These are phyloP conservation scores for Zostera marina DNA, from an alignment of 116 monocot species.

Conservation along the genomic window DNA sequence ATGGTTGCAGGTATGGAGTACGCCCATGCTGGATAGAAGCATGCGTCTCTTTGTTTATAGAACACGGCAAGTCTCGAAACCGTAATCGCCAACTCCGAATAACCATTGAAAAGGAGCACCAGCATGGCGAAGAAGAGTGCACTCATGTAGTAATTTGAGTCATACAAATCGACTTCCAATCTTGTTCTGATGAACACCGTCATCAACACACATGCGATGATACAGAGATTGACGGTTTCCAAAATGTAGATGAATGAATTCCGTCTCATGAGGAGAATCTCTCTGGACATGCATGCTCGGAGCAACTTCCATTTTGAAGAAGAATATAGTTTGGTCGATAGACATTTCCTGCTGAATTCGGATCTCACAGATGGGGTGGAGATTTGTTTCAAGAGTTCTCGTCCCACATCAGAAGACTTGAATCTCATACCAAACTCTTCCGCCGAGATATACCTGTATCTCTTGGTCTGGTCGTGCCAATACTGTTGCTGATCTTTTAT, in stretches of 20 bases:
- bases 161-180: slow-evolving; percentile 23
- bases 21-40: slow-evolving; percentile 55
- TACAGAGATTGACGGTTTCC: slow-evolving; percentile 40
- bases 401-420: slow-evolving; percentile 39
- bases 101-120: slow-evolving; percentile 58
- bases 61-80: slow-evolving; percentile 57
- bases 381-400: slow-evolving; percentile 22
- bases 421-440: slow-evolving; percentile 31
- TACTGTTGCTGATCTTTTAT: slow-evolving; percentile 67
- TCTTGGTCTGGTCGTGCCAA: slow-evolving; percentile 24
- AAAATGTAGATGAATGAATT: slow-evolving; percentile 59
- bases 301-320: slow-evolving; percentile 35
- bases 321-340: slow-evolving; percentile 20
- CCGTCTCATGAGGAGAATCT: slow-evolving; percentile 55
- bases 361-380: slow-evolving; percentile 36
- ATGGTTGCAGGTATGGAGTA: slow-evolving; percentile 45
- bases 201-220: slow-evolving; percentile 30
- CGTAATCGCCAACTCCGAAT: slow-evolving; percentile 41
- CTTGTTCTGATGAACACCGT: slow-evolving; percentile 56
- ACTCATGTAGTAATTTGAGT: slow-evolving; percentile 34
- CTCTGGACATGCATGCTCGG: slow-evolving; percentile 33
- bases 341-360: slow-evolving; percentile 27
- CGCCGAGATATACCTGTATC: slow-evolving; percentile 40
- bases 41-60: slow-evolving; percentile 64
- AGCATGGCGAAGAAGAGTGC: slow-evolving; percentile 42